These are phyloP conservation scores for Eucalyptus regnans DNA, from an alignment of 345 rosid species.

Conservation along the genomic window DNA sequence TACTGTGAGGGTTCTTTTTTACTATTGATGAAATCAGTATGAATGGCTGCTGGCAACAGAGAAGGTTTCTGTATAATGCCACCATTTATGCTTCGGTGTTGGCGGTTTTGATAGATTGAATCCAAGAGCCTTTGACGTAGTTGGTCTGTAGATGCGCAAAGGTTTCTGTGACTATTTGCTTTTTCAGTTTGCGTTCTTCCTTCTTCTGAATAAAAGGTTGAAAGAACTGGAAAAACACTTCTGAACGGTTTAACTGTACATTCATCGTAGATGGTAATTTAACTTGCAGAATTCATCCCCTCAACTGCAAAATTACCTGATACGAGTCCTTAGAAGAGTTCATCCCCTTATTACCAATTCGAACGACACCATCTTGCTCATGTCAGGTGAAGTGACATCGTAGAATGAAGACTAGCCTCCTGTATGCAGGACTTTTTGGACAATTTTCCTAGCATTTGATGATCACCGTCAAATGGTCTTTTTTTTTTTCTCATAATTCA, in stretches of 20 bases:
- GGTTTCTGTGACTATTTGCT: conserved; percentile 3
- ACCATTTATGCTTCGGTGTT: not conserved
- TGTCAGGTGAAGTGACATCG: not conserved
- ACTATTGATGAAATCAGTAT: not conserved
- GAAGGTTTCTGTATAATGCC: not conserved
- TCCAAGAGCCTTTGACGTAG: not conserved
- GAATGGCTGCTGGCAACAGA: not conserved
- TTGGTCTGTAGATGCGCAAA: not conserved
- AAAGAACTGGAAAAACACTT: not conserved
- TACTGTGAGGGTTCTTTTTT: not conserved
- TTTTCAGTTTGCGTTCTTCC: conserved; percentile 7
- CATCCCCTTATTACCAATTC: not conserved
- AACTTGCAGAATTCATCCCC: not conserved
- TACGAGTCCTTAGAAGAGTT: not conserved
- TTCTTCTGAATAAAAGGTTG: conserved; percentile 9
- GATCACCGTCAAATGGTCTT: not conserved
- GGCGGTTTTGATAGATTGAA: not conserved
- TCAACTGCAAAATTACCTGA: not conserved
- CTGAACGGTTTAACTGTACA: not conserved
- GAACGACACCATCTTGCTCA: not conserved
- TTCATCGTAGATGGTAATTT: not conserved
- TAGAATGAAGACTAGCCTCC: not conserved
- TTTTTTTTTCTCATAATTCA: not conserved
- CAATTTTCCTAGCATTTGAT: not conserved
- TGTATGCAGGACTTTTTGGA: not conserved